phyloP scores from a whole-genome alignment of 2,329 filamentous ascomycete species.

The Aureobasidium sp. region DNA sequence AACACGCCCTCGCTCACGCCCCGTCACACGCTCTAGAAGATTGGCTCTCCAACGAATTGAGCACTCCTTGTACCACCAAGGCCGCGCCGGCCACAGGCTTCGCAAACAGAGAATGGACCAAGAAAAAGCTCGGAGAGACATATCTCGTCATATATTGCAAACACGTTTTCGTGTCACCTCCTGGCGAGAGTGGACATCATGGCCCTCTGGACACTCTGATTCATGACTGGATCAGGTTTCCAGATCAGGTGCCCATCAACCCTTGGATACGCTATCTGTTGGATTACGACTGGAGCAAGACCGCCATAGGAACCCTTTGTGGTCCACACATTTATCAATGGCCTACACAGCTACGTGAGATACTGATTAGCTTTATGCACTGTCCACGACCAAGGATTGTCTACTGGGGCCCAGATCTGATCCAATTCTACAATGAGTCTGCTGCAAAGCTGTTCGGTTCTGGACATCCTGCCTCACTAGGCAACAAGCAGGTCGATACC shows the following conservation, averaged over 20 bases:
- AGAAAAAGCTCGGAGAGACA: constrained; percentile 4
- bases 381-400: background rate
- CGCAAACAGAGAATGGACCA: background rate
- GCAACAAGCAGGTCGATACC: background rate
- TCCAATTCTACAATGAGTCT: constrained; percentile 7
- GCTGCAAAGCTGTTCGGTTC: background rate
- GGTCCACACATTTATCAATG: constrained; percentile 9
- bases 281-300: background rate
- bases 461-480: background rate
- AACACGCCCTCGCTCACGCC: background rate
- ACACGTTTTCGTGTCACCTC: background rate
- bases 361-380: background rate
- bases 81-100: background rate
- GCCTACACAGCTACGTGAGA: background rate
- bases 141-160: constrained; percentile 4
- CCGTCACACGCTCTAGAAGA: background rate
- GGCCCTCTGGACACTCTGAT: background rate
- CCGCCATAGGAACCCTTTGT: background rate
- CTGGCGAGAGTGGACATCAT: background rate
- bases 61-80: background rate
- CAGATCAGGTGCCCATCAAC: background rate
- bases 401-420: constrained; percentile 4
- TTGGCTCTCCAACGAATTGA: background rate
- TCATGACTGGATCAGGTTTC: background rate
- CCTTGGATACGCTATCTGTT: background rate